phyloP scores from a whole-genome alignment of 495 filamentous ascomycete genomes.

The Pseudevernia furfuracea region DNA sequence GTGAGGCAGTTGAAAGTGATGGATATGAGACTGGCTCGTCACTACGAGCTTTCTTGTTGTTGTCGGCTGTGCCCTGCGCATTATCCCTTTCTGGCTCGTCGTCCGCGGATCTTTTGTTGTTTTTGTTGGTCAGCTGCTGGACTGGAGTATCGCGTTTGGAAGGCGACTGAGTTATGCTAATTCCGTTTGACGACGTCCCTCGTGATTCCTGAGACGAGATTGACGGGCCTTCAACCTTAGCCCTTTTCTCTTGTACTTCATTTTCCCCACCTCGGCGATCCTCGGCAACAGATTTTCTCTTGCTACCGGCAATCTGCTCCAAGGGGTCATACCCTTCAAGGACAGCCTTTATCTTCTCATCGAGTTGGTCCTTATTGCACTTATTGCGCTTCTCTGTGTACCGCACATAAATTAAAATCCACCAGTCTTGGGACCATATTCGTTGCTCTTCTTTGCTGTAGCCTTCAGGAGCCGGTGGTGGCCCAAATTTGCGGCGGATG shows the following conservation, averaged over 20 bases:
- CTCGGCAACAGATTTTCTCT: conserved; percentile 14
- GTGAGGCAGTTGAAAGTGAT: conserved; percentile 14
- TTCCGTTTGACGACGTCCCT: conserved; percentile 2
- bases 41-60: conserved; percentile 19
- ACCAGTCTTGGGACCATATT: conserved; percentile 23
- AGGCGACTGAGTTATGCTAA: not conserved
- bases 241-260: not conserved
- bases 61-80: conserved; percentile 30
- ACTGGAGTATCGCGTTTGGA: not conserved
- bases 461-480: conserved; percentile 18
- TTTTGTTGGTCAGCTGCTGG: not conserved
- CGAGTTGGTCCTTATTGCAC: conserved; percentile 18
- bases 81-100: conserved; percentile 3
- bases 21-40: conserved; percentile 19
- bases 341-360: conserved; percentile 18
- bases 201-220: conserved; percentile 6
- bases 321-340: conserved; percentile 5
- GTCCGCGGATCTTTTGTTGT: conserved; percentile 30
- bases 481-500: conserved; percentile 12
- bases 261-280: conserved; percentile 4
- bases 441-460: conserved; percentile 19
- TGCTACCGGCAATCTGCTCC: conserved; percentile 11
- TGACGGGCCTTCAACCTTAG: conserved; percentile 8
- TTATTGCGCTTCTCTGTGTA: conserved; percentile 10
- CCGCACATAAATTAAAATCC: conserved; percentile 23